These are phyloP conservation scores for Marvania coccoides DNA, from an alignment of 139 green algal species.

Conservation along the genomic window DNA sequence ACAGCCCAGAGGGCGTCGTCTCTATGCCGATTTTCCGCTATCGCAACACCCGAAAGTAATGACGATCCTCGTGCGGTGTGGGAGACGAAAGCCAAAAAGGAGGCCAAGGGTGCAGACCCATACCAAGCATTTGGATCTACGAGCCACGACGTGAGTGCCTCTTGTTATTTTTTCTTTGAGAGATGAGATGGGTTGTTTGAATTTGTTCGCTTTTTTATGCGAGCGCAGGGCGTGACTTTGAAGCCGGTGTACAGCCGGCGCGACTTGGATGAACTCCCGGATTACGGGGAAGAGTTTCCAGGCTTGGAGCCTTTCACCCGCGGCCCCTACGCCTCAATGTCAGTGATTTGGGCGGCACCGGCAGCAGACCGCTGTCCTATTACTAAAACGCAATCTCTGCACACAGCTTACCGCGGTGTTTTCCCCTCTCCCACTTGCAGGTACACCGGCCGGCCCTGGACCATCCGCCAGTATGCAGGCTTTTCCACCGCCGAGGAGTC, in stretches of 20 bases:
- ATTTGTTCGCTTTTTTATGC: too few species aligned
- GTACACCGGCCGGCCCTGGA: constrained; percentile 43
- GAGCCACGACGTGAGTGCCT: constrained; percentile 5
- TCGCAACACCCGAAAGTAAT: too few species aligned
- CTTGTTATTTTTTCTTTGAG: too few species aligned
- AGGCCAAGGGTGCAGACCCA: constrained; percentile 26
- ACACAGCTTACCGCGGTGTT: not conserved
- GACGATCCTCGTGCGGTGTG: too few species aligned
- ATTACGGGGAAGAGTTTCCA: constrained; percentile 29
- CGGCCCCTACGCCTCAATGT: constrained; percentile 60
- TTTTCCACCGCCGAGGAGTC: constrained; percentile 71
- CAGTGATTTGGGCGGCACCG: constrained; percentile 21
- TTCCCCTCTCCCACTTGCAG: not conserved
- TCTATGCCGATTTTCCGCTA: too few species aligned
- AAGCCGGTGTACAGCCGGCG: constrained; percentile 47
- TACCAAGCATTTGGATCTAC: constrained; percentile 8
- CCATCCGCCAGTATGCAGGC: constrained; percentile 67
- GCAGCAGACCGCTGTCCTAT: not conserved
- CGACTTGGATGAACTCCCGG: constrained; percentile 20
- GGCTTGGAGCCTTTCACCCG: constrained; percentile 54
- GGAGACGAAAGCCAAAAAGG: constrained; percentile 18
- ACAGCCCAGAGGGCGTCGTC: too few species aligned
- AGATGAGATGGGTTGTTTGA: too few species aligned
- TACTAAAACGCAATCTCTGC: not conserved
- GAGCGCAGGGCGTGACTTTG: constrained; percentile 24